Evolutionary conservation across 495 filamentous ascomycete genomes (phyloP), one percentile per base, ranked within the genome.

Genomic region (Penicillium ochrochloron): DNA sequence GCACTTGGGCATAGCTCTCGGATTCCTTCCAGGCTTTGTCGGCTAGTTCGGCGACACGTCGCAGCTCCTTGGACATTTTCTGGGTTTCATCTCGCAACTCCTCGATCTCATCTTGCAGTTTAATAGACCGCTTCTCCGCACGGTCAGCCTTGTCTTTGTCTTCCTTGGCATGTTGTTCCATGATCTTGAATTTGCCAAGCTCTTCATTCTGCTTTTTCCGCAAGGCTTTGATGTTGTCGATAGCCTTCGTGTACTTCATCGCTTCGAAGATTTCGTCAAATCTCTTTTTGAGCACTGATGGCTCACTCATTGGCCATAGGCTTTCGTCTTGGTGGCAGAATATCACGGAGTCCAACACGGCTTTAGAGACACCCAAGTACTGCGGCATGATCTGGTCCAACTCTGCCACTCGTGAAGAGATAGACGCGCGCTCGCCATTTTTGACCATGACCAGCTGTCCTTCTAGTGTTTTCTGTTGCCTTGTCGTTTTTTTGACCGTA

Each of bases 301-400:
- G 92, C 70, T 96, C 92, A 69, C 93, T 97, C 90, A 99, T 93
- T 14, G 95, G 95, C 95, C 95, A 99, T 51, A 98, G 74, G 59
- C 94, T 97, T 63, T 99, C 95, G 66, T 99, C 95, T 69, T 99
- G 95, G 74, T 99, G 95, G 73, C 95, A 99, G 77, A 99, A 99
- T 66, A 99, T 97, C 71, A 99, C 95, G 52, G 86, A 89, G 51
- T 98, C 93, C 35, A 99, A 84, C 15, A 99, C 86, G 10, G 95
- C 93, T 61, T 89, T 88, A 4, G 93, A 95, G 10, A 97, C 95
- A 35, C 96, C 95, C 6, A 99, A 83, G 66, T 93, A 91, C 64
- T 92, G 86, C 2, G 95, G 92, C 77, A 98, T 87, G 54, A 94
- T 84, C 66, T 87, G 82, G 71, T 97, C 89, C 33, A 99, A 80